These are phyloP conservation scores for Epichloe hybrida DNA, from an alignment of 2,329 filamentous ascomycete species.

Conservation along the genomic window DNA sequence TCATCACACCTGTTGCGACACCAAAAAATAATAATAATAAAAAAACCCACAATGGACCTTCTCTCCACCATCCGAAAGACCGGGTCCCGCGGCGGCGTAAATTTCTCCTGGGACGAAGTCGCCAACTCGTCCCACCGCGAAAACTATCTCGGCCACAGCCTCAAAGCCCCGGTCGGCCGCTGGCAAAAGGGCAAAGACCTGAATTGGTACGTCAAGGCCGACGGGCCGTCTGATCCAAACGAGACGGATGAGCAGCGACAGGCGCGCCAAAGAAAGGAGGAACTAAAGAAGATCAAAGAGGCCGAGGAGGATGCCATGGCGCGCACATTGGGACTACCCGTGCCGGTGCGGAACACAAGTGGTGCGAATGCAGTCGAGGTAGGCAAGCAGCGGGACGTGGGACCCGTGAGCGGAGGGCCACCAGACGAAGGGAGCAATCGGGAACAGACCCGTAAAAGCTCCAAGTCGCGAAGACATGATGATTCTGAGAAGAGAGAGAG, in stretches of 20 bases:
- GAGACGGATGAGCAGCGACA: conserved; percentile 46
- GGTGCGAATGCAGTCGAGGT: conserved; percentile 58
- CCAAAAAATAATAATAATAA: too few species aligned
- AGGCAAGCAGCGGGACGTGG: conserved; percentile 25
- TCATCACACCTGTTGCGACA: too few species aligned
- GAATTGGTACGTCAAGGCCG: conserved; percentile 51
- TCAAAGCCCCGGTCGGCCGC: conserved; percentile 83
- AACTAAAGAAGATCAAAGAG: conserved; percentile 72
- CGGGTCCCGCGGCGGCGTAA: conserved; percentile 82
- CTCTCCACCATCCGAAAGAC: conserved; percentile 81
- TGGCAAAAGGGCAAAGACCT: conserved; percentile 71
- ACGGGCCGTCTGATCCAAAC: conserved; percentile 27
- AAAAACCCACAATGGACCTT: conserved; percentile 58
- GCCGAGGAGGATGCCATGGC: conserved; percentile 88
- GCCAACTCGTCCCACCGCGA: conserved; percentile 77
- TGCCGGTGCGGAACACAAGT: conserved; percentile 44
- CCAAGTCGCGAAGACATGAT: conserved; percentile 19
- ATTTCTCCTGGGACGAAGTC: conserved; percentile 96
- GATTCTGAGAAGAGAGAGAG: conserved; percentile 19
- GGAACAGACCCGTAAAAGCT: conserved; percentile 13
- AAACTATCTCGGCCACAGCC: conserved; percentile 75
- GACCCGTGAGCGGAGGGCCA: conserved; percentile 13
- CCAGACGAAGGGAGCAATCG: conserved; percentile 12
- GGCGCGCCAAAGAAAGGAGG: conserved; percentile 54
- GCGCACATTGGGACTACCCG: conserved; percentile 65